These are phyloP conservation scores for Carex cristatella DNA, from an alignment of 176 grass and related monocot genomes.

Conservation along the genomic window DNA sequence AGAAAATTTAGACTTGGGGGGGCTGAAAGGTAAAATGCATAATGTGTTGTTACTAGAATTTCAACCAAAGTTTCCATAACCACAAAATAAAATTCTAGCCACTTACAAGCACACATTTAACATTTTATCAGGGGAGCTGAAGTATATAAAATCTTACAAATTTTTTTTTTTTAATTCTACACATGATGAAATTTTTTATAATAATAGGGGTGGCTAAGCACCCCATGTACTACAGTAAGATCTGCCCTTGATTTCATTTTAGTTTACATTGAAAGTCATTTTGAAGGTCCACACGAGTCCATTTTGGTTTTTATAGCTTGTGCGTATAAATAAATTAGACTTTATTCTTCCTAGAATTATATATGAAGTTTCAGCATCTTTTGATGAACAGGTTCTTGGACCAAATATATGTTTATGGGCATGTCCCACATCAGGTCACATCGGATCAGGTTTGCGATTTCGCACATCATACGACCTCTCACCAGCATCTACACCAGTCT, in stretches of 20 bases:
- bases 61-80: no score
- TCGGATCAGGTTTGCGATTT: slow-evolving; percentile 60
- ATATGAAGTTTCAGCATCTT: not conserved
- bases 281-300: not conserved
- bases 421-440: slow-evolving; percentile 50
- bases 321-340: not conserved
- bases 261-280: not conserved
- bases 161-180: no score
- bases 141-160: no score
- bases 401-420: slow-evolving; percentile 69
- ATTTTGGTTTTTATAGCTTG: not conserved
- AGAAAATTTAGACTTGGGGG: no score
- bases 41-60: no score
- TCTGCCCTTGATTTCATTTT: not conserved
- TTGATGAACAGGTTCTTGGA: slow-evolving; percentile 53
- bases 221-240: no score
- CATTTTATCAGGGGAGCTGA: no score
- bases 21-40: no score
- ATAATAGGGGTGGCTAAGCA: no score
- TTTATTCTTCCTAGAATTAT: not conserved
- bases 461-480: slow-evolving; percentile 69
- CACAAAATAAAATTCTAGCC: no score
- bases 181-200: no score
- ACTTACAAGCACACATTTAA: no score
- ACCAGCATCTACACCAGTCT: slow-evolving; percentile 30